Percentiles rank a stretch among this genome's conserved stretches.
Evolutionary conservation across 768 basidiomycete genomes (phyloP).

Genomic region (Cubamyces sp.): DNA sequence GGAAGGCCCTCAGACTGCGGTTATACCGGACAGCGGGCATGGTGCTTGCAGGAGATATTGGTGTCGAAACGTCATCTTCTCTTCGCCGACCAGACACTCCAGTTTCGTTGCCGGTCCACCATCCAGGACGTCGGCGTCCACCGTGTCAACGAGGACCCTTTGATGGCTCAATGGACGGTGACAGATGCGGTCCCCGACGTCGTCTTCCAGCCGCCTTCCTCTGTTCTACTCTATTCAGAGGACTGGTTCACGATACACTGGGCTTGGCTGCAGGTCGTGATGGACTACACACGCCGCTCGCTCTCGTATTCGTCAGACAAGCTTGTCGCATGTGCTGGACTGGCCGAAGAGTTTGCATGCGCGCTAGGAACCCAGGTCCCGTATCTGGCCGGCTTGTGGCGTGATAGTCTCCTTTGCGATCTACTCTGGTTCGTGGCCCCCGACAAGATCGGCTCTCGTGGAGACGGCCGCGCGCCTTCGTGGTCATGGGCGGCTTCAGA

Average conservation of each 20-base stretch:
- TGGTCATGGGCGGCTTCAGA: no score
- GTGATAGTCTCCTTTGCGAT: no score
- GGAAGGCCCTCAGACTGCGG: no score
- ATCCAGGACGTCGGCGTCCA: background rate
- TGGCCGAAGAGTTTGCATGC: background rate
- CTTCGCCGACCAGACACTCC: background rate
- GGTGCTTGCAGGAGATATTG: slow-evolving; percentile 1
- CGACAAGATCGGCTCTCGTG: no score
- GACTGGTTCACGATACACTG: background rate
- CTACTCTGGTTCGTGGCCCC: no score
- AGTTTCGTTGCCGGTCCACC: background rate
- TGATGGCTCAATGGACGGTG: no score
- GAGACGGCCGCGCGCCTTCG: no score
- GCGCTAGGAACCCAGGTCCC: no score
- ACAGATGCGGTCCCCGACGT: no score
- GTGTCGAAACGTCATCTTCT: background rate
- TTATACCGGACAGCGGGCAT: background rate
- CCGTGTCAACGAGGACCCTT: no score
- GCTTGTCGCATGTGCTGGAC: background rate
- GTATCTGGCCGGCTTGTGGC: no score
- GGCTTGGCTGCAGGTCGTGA: background rate
- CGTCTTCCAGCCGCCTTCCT: background rate
- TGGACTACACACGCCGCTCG: background rate
- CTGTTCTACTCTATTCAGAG: background rate
- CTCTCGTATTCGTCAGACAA: background rate